These are phyloP conservation scores for Mycena kentingensis DNA, from an alignment of 768 basidiomycete species.

Conservation along the genomic window DNA sequence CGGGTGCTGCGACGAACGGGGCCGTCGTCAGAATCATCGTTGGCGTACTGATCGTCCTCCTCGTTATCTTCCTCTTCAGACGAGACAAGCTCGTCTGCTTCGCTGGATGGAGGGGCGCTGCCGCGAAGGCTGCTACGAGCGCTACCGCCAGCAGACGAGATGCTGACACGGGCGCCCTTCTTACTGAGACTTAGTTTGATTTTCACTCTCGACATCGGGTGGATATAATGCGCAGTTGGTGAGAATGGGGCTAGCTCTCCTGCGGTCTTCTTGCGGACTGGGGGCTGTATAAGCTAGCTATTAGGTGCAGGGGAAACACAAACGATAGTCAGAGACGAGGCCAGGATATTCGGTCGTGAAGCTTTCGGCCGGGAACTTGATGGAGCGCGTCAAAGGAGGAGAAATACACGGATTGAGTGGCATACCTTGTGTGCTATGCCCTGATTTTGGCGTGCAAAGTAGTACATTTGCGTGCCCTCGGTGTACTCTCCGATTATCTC, in stretches of 20 bases:
- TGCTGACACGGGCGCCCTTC: slow-evolving; percentile 25
- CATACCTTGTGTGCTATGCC: slow-evolving; percentile 64
- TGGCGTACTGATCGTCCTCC: slow-evolving; percentile 16
- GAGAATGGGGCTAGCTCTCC: slow-evolving; percentile 57
- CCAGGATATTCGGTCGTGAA: slow-evolving; percentile 43
- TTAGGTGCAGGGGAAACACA: slow-evolving; percentile 11
- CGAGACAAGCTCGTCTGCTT: slow-evolving; percentile 31
- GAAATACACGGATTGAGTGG: slow-evolving; percentile 20
- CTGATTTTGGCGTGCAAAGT: slow-evolving; percentile 59
- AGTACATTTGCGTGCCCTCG: slow-evolving; percentile 45
- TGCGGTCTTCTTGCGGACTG: slow-evolving; percentile 50
- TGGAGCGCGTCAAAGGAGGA: slow-evolving; percentile 31
- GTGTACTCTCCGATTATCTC: slow-evolving; percentile 62
- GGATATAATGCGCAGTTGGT: slow-evolving; percentile 58
- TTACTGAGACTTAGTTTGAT: slow-evolving; percentile 36
- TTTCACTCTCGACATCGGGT: slow-evolving; percentile 59
- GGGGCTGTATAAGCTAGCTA: not conserved
- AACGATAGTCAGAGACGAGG: slow-evolving; percentile 60
- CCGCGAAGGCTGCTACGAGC: too few relatives aligned
- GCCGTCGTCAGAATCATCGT: slow-evolving; percentile 25
- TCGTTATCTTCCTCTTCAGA: slow-evolving; percentile 35
- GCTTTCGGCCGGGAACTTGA: slow-evolving; percentile 44
- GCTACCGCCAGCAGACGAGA: slow-evolving; percentile 32
- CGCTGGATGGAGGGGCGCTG: slow-evolving; percentile 28
- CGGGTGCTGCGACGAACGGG: slow-evolving; percentile 23